Evolutionary conservation across 108 stramenopile genomes (phyloP).

Genomic region (Stephanodiscus triporus): DNA sequence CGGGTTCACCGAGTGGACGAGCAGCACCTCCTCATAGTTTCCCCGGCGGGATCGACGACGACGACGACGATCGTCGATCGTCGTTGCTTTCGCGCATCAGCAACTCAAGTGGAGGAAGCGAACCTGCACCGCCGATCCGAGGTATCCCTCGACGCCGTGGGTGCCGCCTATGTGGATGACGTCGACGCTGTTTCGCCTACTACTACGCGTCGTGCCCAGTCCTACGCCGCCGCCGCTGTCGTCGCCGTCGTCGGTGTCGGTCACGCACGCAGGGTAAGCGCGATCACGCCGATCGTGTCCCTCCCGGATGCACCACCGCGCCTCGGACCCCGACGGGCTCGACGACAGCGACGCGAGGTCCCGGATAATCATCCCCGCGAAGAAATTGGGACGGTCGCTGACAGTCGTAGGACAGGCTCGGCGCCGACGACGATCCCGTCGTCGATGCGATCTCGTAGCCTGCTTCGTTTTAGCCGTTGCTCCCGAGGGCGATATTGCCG

Average conservation of each 20-base stretch:
- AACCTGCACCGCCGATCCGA: slow-evolving; percentile 79
- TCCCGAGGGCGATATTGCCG: slow-evolving; percentile 37
- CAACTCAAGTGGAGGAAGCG: slow-evolving; percentile 56
- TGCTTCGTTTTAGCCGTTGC: too few relatives aligned
- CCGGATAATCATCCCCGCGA: slow-evolving; percentile 3
- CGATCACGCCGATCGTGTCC: slow-evolving; percentile 41
- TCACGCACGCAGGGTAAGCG: slow-evolving; percentile 24
- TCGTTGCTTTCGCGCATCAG: slow-evolving; percentile 26
- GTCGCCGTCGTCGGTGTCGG: background rate
- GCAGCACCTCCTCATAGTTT: slow-evolving; percentile 62
- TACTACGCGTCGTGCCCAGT: too few relatives aligned
- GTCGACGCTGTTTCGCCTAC: slow-evolving; percentile 18
- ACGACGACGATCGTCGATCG: slow-evolving; percentile 10
- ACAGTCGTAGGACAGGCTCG: slow-evolving; percentile 45
- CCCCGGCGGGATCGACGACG: background rate
- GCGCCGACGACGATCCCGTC: slow-evolving; percentile 28
- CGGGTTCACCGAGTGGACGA: slow-evolving; percentile 86
- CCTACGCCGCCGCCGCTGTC: background rate
- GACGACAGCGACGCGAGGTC: slow-evolving; percentile 7
- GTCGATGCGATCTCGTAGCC: too few relatives aligned
- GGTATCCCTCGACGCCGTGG: slow-evolving; percentile 89
- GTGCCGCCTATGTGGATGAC: slow-evolving; percentile 72
- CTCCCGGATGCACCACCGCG: slow-evolving; percentile 16
- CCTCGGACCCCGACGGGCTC: too few relatives aligned
- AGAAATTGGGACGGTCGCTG: too few relatives aligned